A percentile compares a stretch with the other conserved stretches of the same genome.
These are phyloP conservation scores for Globisporangium viniferum DNA, from an alignment of 352 stramenopile species.

Conservation along the genomic window DNA sequence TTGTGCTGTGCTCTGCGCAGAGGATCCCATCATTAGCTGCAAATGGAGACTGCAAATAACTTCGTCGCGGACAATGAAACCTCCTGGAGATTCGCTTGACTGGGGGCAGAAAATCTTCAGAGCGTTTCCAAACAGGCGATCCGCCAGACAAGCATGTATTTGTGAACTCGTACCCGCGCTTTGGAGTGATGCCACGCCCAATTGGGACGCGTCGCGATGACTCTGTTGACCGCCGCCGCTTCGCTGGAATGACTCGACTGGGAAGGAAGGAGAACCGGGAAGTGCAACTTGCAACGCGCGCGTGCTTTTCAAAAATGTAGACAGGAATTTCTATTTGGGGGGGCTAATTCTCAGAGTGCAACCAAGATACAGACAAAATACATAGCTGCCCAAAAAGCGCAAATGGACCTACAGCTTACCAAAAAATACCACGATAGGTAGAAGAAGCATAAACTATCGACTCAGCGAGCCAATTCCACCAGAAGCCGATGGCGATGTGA, in stretches of 20 bases:
- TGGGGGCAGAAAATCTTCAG: background rate
- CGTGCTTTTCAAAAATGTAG: slow-evolving; percentile 1
- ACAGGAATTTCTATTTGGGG: slow-evolving; percentile 6
- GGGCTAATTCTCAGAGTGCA: slow-evolving; percentile 5
- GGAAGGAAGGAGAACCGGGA: background rate
- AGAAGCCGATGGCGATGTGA: background rate
- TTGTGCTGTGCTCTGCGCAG: too few species aligned
- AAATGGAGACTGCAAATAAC: background rate
- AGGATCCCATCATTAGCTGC: background rate
- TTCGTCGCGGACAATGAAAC: background rate
- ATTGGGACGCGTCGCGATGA: background rate
- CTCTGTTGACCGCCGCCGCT: background rate
- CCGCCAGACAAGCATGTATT: background rate
- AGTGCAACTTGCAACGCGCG: background rate
- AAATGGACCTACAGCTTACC: slow-evolving; percentile 6
- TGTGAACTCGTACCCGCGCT: background rate
- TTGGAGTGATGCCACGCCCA: background rate
- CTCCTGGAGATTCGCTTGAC: slow-evolving; percentile 1
- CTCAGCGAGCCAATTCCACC: background rate
- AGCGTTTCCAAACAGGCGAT: slow-evolving; percentile 2
- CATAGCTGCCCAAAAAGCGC: slow-evolving; percentile 11
- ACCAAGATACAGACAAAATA: slow-evolving; percentile 4
- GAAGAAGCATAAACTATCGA: background rate
- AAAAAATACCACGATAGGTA: slow-evolving; percentile 2
- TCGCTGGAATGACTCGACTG: background rate